These are phyloP conservation scores for Gastrodia elata DNA, from an alignment of 106 monocot species.

Conservation along the genomic window DNA sequence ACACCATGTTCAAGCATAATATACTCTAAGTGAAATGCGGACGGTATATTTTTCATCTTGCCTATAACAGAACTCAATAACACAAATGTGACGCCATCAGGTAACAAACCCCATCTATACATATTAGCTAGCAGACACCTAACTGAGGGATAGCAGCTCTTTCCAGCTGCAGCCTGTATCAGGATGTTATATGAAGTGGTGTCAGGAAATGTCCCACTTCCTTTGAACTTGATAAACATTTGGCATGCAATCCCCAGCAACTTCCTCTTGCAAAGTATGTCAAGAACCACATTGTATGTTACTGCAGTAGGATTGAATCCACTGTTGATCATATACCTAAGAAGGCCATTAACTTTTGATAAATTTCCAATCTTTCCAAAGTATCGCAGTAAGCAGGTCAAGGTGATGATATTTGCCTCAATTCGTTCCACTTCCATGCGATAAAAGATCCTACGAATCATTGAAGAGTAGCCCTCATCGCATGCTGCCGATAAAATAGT, in stretches of 20 bases:
- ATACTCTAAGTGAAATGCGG: slow-evolving; percentile 22
- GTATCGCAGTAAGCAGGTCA: slow-evolving; percentile 38
- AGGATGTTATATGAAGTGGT: slow-evolving; percentile 52
- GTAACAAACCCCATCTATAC: slow-evolving; percentile 21
- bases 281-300: slow-evolving; percentile 39
- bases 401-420: slow-evolving; percentile 22
- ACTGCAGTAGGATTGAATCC: slow-evolving; percentile 20
- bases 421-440: slow-evolving; percentile 28
- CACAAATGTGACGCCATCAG: slow-evolving; percentile 35
- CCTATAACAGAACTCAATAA: slow-evolving; percentile 27
- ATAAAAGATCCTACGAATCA: slow-evolving; percentile 25
- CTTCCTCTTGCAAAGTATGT: slow-evolving; percentile 29
- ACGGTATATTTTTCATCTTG: slow-evolving; percentile 17
- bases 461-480: slow-evolving; percentile 26
- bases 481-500: slow-evolving; percentile 46
- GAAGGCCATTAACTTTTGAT: slow-evolving; percentile 8
- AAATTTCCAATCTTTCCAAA: slow-evolving; percentile 18
- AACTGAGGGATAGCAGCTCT: slow-evolving; percentile 7
- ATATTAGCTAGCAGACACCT: slow-evolving; percentile 23
- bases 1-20: slow-evolving; percentile 25
- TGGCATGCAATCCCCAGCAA: slow-evolving; percentile 13
- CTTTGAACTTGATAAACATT: slow-evolving; percentile 26
- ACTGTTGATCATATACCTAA: slow-evolving; percentile 29
- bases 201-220: slow-evolving; percentile 21
- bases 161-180: slow-evolving; percentile 26